Base-by-base conservation (phyloP, 2,329 filamentous ascomycete genomes). In the Neofusicoccum sp. region DNA sequence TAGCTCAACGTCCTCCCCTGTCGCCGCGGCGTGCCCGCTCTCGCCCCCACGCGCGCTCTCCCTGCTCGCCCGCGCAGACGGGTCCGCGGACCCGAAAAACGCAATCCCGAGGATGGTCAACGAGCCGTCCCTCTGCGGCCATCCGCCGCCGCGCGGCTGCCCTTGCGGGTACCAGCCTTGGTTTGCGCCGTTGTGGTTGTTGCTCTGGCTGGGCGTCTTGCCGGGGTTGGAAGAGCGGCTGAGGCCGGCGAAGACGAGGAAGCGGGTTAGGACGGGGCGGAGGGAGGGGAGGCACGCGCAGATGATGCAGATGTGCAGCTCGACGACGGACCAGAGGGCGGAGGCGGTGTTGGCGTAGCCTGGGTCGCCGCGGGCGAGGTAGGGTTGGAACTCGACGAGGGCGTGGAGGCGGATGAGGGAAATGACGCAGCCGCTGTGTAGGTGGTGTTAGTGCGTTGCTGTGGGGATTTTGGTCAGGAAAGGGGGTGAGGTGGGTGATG, bases 191-290 rank as follows among this genome's bases (percentile, higher is more conserved):
- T 40, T 40, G 36, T 14, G 20, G 20, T 20, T n/a, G 36, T 40
- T 6, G 36, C 12, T 40, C 36, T 40, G 36, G 36, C 9, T 6
- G 6, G 36, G 36, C 1, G 28, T 3, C 6, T 33, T 48, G 44
- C 43, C 26, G 43, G 3, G 12, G 36, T 6, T 48, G 28, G 44
- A 16, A 11, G 44, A 48, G 44, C 44, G 44, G 44, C n/a, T 7
- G 3, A 48, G 40, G 38, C 53, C 38, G 1, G 53, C 20, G 16
- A 66, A 62, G 44, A 79, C 79, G 64, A 80, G 75, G 31, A 79
- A 65, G 0, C 71, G 57, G 5, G 68, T 65, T 2, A 73, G 62
- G 3, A 74, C 64, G 2, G 71, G 70, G 5, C 71, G 70, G 62
- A 74, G 68, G 9, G 68, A 61, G 3, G 72, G 71, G 9, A 75